Evolutionary conservation across 1,284 basidiomycete genomes (phyloP), one percentile per base, ranked within the genome.

Genomic region (Takashimella koratensis): DNA sequence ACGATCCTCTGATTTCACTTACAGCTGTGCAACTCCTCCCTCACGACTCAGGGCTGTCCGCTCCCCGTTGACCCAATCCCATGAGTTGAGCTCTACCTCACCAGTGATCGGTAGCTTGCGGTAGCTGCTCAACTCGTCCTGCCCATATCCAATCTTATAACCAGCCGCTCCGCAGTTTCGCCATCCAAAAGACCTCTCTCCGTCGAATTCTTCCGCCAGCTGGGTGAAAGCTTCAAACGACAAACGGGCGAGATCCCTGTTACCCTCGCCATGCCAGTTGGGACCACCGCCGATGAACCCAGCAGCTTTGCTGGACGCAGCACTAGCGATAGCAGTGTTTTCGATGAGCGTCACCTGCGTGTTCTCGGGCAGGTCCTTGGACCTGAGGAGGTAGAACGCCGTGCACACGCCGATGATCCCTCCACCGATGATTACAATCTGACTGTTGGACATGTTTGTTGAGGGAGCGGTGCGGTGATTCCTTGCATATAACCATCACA

Each of bases 371-470:
- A 51, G 49, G 5, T 43, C 20, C 8, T 48, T 47, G 40, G 52
- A 45, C 19, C 40, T 46, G 21, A 57, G 49, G 25, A 62, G 54
- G 54, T 68, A 68, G 59, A 63, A 74, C 12, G 90, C 90, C 0
- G 86, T 87, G 12, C 86, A 87, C 48, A 86, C 85, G n/a, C 91
- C 91, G 41, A 91, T 85, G 63, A 91, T 87, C 8, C 86, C 86
- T 41, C 79, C 83, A 20, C 84, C 71, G 30, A 71, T 49, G 30
- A 71, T 67, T 22, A 68, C 66, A 19, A 68, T 58, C 25, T 62
- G n/a, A n/a, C n/a, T n/a, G n/a, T n/a, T n/a, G n/a, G n/a, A n/a
- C n/a, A n/a, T n/a, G 20, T 20, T 42, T n/a, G n/a, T n/a, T n/a
- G n/a, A n/a, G n/a, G n/a, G n/a, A n/a, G n/a, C n/a, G n/a, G n/a